Evolutionary conservation across 108 stramenopile species (phyloP).

Genomic region (Nitzschia inconspicua): DNA sequence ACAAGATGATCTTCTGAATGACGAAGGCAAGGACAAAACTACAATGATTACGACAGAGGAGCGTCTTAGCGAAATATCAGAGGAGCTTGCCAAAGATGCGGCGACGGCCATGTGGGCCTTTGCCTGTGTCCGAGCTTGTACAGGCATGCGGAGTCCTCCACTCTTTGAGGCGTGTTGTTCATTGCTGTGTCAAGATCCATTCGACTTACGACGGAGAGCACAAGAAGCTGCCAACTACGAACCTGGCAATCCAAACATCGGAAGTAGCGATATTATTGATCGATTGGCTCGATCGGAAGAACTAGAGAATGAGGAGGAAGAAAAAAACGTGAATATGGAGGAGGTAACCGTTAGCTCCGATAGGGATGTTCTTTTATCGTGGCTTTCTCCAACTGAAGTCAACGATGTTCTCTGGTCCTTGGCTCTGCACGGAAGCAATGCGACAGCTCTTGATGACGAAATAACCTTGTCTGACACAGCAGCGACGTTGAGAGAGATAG

Average conservation of each 20-base stretch:
- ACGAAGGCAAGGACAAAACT: neutral
- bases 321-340: neutral
- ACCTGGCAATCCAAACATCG: slow-evolving; percentile 5
- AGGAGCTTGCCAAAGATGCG: slow-evolving; percentile 51
- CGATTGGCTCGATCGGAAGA: slow-evolving; percentile 39
- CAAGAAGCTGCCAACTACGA: slow-evolving; percentile 23
- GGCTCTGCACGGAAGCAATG: slow-evolving; percentile 41
- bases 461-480: slow-evolving; percentile 36
- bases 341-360: neutral
- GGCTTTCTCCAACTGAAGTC: slow-evolving; percentile 51
- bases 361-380: slow-evolving; percentile 35
- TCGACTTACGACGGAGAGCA: slow-evolving; percentile 25
- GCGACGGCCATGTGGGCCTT: slow-evolving; percentile 53
- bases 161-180: slow-evolving; percentile 50
- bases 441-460: slow-evolving; percentile 15
- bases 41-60: slow-evolving; percentile 17
- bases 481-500: slow-evolving; percentile 28
- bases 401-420: slow-evolving; percentile 50
- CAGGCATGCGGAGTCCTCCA: slow-evolving; percentile 33
- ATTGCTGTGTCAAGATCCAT: slow-evolving; percentile 47
- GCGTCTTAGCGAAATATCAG: slow-evolving; percentile 27
- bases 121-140: slow-evolving; percentile 41
- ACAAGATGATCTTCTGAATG: slow-evolving; percentile 30
- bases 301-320: neutral
- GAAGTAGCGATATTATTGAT: slow-evolving; percentile 38